Evolutionary conservation across 1,139 yeast genomes (phyloP).

Genomic region (Magnusiomyces suaveolens): DNA sequence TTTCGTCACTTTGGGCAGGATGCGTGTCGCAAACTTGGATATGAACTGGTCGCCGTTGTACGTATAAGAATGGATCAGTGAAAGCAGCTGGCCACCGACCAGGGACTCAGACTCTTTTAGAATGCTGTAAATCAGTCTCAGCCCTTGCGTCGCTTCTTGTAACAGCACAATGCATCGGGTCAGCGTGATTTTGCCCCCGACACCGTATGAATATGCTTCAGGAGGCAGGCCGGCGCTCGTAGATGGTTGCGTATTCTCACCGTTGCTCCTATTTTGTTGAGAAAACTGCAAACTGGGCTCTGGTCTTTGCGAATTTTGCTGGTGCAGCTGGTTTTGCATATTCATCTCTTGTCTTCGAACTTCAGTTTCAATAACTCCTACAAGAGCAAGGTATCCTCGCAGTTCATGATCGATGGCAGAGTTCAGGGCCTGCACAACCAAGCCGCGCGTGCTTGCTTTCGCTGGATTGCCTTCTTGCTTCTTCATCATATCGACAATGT

Average conservation of each 20-base stretch:
- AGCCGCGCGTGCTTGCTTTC: constrained; percentile 20
- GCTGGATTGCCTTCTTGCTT: constrained; percentile 22
- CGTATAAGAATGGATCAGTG: constrained; percentile 43
- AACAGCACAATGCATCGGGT: constrained; percentile 39
- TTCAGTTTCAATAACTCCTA: constrained; percentile 44
- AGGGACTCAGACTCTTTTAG: constrained; percentile 32
- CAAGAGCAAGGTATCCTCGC: constrained; percentile 43
- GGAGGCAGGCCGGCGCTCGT: background rate
- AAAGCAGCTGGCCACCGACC: constrained; percentile 50
- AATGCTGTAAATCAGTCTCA: constrained; percentile 46
- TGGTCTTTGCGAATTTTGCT: background rate
- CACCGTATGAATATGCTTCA: background rate
- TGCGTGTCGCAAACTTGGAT: constrained; percentile 34
- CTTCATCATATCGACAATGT: constrained; percentile 34
- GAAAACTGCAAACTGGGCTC: too few relatives aligned
- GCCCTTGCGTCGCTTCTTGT: constrained; percentile 41
- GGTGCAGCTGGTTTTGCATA: constrained; percentile 3
- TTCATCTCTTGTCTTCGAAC: constrained; percentile 24
- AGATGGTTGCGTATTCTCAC: background rate
- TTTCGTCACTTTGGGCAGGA: constrained; percentile 42
- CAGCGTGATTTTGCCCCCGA: constrained; percentile 27
- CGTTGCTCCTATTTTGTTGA: too few relatives aligned
- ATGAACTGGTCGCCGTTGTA: constrained; percentile 57
- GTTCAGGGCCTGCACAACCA: constrained; percentile 55
- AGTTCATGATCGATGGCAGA: constrained; percentile 49